phyloP scores from a whole-genome alignment of 2,329 filamentous ascomycete genomes.

The Aureobasidium subglaciale region DNA sequence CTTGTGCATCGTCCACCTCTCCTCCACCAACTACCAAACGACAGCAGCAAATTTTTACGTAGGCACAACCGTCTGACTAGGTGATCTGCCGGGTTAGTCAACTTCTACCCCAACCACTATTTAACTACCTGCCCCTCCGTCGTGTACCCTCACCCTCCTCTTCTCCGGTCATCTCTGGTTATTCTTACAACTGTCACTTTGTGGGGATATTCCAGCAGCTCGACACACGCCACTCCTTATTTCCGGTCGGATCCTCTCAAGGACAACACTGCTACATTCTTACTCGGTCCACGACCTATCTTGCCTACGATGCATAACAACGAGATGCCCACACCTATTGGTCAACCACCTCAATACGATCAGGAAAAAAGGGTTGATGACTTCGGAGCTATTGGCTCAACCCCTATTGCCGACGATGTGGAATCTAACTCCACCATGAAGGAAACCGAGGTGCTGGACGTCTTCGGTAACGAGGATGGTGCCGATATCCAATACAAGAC shows the following conservation, averaged over 20 bases:
- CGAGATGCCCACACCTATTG: conserved; percentile 2
- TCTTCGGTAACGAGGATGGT: conserved; percentile 13
- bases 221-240: background rate
- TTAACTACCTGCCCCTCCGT: conserved; percentile 12
- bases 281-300: background rate
- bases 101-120: conserved; percentile 11
- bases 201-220: conserved; percentile 3
- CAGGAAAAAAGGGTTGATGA: conserved; percentile 6
- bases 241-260: background rate
- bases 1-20: conserved; percentile 13
- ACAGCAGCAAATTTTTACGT: conserved; percentile 11
- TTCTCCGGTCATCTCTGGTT: background rate
- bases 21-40: conserved; percentile 7
- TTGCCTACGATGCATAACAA: conserved; percentile 3
- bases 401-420: background rate
- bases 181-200: conserved; percentile 10
- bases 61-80: background rate
- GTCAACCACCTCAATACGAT: conserved; percentile 13
- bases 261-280: background rate
- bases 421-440: conserved; percentile 11
- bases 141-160: background rate
- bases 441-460: conserved; percentile 13
- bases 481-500: conserved; percentile 44
- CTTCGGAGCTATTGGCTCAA: conserved; percentile 2
- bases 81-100: conserved; percentile 3